Conservation (phyloP, 257 asterid species). For the Cynanchum wilfordii region DNA sequence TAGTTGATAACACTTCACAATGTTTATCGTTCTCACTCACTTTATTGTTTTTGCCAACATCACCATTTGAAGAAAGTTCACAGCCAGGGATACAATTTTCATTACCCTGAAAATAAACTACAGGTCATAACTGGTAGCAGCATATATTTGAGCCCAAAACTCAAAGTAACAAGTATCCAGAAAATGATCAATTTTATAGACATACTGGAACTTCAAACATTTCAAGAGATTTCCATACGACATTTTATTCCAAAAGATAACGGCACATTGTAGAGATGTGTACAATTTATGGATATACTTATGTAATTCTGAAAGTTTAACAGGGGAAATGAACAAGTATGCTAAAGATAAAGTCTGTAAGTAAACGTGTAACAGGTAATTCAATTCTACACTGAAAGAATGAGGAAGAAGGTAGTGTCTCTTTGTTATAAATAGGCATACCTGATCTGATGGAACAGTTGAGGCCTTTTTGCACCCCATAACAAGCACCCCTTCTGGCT, state of each 20-base stretch:
- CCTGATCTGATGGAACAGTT: constrained; percentile 59
- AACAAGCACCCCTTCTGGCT: constrained; percentile 90
- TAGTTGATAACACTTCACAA: constrained; percentile 30
- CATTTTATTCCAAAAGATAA: neutral
- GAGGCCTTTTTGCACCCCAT: constrained; percentile 90
- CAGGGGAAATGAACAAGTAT: neutral
- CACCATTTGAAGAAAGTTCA: constrained; percentile 39
- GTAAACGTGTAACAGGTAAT: neutral
- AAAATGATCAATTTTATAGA: neutral
- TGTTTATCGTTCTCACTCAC: constrained; percentile 31
- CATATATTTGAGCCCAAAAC: neutral
- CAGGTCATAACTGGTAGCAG: neutral
- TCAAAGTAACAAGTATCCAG: neutral
- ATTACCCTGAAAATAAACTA: constrained; percentile 48
- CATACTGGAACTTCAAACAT: constrained; percentile 1
- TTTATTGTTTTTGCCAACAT: constrained; percentile 33
- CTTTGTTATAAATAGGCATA: constrained; percentile 25
- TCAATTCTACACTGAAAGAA: neutral
- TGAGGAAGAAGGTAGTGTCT: neutral
- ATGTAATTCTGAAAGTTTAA: neutral
- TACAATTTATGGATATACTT: no score
- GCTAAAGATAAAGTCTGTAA: neutral
- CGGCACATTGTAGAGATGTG: neutral
- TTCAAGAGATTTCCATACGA: neutral
- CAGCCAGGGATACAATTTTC: constrained; percentile 29